Conservation (phyloP, 2,329 filamentous ascomycete species). For the Exserohilum turcica region DNA sequence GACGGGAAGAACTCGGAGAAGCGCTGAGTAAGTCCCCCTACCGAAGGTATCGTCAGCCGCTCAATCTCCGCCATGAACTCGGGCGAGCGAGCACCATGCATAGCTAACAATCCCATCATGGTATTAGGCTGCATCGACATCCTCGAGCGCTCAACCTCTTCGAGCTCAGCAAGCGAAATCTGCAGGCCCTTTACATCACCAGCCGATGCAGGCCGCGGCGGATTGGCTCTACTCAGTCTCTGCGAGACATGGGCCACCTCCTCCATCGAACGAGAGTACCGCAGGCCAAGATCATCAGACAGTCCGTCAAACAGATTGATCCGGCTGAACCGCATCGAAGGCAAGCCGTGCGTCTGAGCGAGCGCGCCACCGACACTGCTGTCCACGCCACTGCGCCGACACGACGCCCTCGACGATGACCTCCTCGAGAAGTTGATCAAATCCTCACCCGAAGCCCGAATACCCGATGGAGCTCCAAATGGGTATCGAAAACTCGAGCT, state of each 20-base stretch:
- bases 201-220: constrained; percentile 43
- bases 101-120: constrained; percentile 18
- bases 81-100: constrained; percentile 46
- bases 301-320: constrained; percentile 54
- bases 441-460: constrained; percentile 32
- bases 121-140: constrained; percentile 15
- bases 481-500: constrained; percentile 35
- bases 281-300: constrained; percentile 51
- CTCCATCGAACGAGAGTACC: constrained; percentile 48
- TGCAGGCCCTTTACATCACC: constrained; percentile 52
- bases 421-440: constrained; percentile 21
- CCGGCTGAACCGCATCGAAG: constrained; percentile 56
- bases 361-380: constrained; percentile 28
- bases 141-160: constrained; percentile 37
- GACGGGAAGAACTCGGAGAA: constrained; percentile 54
- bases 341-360: constrained; percentile 47
- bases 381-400: constrained; percentile 25
- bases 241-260: constrained; percentile 29
- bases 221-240: constrained; percentile 38
- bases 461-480: constrained; percentile 20
- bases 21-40: constrained; percentile 52
- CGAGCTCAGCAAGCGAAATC: constrained; percentile 53
- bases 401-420: constrained; percentile 32
- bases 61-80: constrained; percentile 53
- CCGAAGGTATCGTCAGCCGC: constrained; percentile 53